phyloP scores from a whole-genome alignment of 345 rosid genomes.

The Ceriops decandra region DNA sequence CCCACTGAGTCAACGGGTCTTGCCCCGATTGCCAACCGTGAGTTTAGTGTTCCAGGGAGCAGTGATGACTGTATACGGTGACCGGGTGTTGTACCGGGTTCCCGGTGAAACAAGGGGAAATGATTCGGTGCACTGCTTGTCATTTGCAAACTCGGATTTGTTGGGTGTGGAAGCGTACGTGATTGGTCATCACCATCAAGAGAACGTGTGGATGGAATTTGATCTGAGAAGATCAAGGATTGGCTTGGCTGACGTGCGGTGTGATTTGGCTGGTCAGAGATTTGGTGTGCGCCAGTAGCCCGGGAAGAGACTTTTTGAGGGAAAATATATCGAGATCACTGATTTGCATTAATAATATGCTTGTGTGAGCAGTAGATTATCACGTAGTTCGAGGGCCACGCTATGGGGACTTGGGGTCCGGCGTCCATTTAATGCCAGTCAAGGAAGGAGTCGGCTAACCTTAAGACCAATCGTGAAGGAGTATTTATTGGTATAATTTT shows the following conservation, averaged over 20 bases:
- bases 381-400: too few species aligned
- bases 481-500: too few species aligned
- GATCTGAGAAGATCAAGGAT: constrained; percentile 76
- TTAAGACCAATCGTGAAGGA: too few species aligned
- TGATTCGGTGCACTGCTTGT: constrained; percentile 71
- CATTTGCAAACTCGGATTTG: constrained; percentile 84
- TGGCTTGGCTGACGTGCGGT: constrained; percentile 63
- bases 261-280: constrained; percentile 75
- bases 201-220: constrained; percentile 89
- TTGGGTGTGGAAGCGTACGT: constrained; percentile 82
- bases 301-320: neutral
- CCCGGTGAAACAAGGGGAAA: constrained; percentile 53
- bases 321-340: neutral
- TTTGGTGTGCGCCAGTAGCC: constrained; percentile 52
- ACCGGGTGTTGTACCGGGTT: constrained; percentile 54
- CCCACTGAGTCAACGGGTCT: constrained; percentile 21
- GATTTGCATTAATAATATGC: too few species aligned
- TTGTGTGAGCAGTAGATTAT: too few species aligned
- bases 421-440: too few species aligned
- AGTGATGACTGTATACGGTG: constrained; percentile 61
- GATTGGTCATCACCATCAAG: constrained; percentile 92
- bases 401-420: too few species aligned
- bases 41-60: constrained; percentile 75
- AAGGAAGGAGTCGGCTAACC: too few species aligned
- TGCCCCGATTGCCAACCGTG: constrained; percentile 56